Evolutionary conservation across 2,329 filamentous ascomycete genomes (phyloP).

Genomic region (Berkeleyomyces rouxiae): DNA sequence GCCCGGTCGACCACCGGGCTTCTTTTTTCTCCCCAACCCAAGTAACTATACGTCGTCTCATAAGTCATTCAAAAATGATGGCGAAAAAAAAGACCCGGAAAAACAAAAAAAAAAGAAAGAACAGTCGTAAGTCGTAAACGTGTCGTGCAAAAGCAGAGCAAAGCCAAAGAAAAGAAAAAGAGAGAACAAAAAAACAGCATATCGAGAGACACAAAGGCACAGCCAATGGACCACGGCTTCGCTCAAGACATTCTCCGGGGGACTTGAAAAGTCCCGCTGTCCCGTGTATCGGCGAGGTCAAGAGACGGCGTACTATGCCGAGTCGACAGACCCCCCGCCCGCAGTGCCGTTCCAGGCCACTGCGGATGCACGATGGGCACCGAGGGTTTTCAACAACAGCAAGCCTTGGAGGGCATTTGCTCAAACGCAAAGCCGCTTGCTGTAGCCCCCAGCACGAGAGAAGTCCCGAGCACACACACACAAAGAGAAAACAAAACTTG

Average conservation of each 20-base stretch:
- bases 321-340: background rate
- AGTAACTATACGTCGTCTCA: background rate
- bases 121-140: background rate
- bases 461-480: background rate
- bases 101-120: background rate
- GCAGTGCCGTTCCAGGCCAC: constrained; percentile 1
- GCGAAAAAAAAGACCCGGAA: background rate
- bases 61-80: background rate
- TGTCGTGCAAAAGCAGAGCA: background rate
- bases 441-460: background rate
- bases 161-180: background rate
- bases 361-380: background rate
- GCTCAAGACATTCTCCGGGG: background rate
- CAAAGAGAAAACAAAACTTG: background rate
- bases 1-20: background rate
- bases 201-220: background rate
- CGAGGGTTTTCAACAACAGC: background rate
- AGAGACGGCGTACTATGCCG: background rate
- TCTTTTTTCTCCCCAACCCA: background rate
- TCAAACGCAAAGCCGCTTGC: no score
- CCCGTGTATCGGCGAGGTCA: background rate
- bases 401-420: background rate
- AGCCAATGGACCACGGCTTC: background rate
- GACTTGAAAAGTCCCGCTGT: background rate
- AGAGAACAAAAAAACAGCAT: background rate